Evolutionary conservation across 2,329 filamentous ascomycete genomes (phyloP), one percentile per base, ranked within the genome.

Genomic region (Fusarium dlaminii): DNA sequence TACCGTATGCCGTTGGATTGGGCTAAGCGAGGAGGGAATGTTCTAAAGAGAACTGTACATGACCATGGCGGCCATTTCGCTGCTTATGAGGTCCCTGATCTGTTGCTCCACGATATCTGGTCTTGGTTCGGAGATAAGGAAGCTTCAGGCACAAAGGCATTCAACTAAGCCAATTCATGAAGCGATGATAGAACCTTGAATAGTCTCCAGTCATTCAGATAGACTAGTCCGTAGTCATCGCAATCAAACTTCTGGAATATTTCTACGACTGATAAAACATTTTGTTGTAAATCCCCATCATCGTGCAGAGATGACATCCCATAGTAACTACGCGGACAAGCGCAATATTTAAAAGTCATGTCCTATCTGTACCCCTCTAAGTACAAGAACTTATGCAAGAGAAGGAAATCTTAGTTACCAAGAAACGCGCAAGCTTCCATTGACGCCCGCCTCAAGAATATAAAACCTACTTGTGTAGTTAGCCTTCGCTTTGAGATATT

Each of bases 331-430:
- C 13, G 13, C 15, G 9, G 6, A 3, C 27, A 29, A 29, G 6
- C 14, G 6, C 14, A 22, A 15, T 7, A 7, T 29, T 15, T 8
- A 15, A 10, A 15, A 29, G 27, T 15, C 4, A 11, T 22, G 4
- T 15, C 9, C 10, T 6, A 22, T 12, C 1, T 15, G 18, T 8
- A 29, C 4, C 6, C 10, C 27, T 18, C 1, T 7, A 22, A 22
- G 45, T 7, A 6, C 5, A 7, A 9, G 17, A 1, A 13, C 0
- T 8, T 13, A 45, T 27, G n/a, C 13, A 13, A 45, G 7, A 0
- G 0, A 45, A 4, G 42, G 24, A 5, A 27, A 13, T 13, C 0
- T 20, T 18, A 10, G 24, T n/a, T 14, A 7, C 8, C 8, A 27
- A 4, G 12, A 27, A 27, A 13, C 8, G 17, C 11, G 4, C 5